phyloP scores from a whole-genome alignment of 345 rosid genomes.

The Melaleuca alternifolia region DNA sequence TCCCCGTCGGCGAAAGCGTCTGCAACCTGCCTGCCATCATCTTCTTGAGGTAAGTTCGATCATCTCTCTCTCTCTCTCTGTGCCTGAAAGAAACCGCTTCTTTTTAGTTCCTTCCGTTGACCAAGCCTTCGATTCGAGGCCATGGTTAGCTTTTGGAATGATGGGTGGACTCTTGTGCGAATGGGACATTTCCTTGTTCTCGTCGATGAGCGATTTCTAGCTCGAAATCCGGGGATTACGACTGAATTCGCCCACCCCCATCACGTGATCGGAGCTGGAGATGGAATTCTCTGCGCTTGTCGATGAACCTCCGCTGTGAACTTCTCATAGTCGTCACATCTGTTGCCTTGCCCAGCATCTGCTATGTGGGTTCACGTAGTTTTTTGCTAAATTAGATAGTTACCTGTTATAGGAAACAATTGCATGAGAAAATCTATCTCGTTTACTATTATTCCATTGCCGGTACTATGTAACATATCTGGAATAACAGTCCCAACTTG shows the following conservation, averaged over 20 bases:
- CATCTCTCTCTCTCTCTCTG: background rate
- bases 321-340: background rate
- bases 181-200: background rate
- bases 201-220: background rate
- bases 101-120: background rate
- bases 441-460: background rate
- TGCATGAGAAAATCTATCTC: background rate
- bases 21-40: background rate
- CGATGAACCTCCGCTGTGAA: background rate
- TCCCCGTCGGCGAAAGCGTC: background rate
- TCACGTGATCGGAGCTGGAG: background rate
- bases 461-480: background rate
- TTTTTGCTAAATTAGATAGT: background rate
- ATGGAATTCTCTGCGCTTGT: background rate
- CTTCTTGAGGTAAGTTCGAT: background rate
- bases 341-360: background rate
- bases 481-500: background rate
- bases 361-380: background rate
- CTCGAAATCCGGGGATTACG: background rate
- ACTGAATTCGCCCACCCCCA: background rate
- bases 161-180: background rate
- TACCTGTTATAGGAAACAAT: background rate
- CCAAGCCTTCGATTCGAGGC: background rate
- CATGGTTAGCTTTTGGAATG: background rate
- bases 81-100: background rate